phyloP scores from a whole-genome alignment of 2,329 filamentous ascomycete genomes.

The Cladophialophora yegresii region DNA sequence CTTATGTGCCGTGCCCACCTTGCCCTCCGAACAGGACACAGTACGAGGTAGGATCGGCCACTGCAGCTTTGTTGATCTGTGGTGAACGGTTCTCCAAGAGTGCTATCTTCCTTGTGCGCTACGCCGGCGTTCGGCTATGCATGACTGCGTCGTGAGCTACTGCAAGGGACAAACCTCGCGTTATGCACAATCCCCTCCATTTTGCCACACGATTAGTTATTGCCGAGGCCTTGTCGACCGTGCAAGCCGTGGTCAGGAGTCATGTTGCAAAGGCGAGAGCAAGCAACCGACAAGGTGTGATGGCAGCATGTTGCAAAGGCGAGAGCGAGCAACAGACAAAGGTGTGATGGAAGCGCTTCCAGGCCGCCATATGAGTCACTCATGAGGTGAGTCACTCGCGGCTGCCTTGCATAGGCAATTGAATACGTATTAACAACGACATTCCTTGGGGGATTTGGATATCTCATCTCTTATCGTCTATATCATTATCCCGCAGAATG shows the following conservation, averaged over 20 bases:
- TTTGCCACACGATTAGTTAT: constrained; percentile 9
- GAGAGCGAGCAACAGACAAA: neutral
- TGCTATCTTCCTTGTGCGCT: neutral
- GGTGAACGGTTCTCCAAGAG: neutral
- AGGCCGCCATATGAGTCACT: constrained; percentile 1
- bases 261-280: neutral
- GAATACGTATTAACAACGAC: neutral
- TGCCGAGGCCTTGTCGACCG: neutral
- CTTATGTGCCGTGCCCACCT: no score
- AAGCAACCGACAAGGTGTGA: neutral
- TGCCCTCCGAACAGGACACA: neutral
- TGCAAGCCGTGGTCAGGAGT: neutral
- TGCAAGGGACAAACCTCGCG: constrained; percentile 16
- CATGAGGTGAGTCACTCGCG: constrained; percentile 12
- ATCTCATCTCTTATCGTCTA: neutral
- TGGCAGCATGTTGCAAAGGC: neutral
- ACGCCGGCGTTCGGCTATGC: constrained; percentile 10
- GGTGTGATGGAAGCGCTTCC: neutral
- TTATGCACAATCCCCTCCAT: constrained; percentile 1
- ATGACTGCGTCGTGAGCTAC: constrained; percentile 7
- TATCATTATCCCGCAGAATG: constrained; percentile 21
- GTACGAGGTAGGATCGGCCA: no score
- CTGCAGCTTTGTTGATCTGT: neutral
- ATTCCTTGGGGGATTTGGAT: neutral
- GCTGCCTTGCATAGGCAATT: constrained; percentile 1